Evolutionary conservation across 2,329 filamentous ascomycete species (phyloP), one percentile per base, ranked within the genome.

Genomic region (Nothopassalora personata): DNA sequence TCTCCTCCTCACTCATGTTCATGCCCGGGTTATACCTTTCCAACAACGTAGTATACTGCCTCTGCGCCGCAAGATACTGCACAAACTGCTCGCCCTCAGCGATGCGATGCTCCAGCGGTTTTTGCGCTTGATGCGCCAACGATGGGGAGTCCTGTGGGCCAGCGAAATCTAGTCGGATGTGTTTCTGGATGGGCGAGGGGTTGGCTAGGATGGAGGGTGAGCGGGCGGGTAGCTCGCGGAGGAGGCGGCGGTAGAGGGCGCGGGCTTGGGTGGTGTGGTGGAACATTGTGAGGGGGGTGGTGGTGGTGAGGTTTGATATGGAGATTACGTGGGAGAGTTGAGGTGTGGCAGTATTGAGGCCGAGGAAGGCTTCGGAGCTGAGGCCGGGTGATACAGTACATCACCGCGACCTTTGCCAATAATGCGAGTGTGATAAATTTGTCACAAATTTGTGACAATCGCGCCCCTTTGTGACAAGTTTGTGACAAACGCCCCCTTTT

Each of bases 21-120:
- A 95, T 90, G 18, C 92, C 91, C 0, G 91, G 91, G 74, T 97
- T 97, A 76, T 99, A 97, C 67, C 92, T 83, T 76, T 97, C 92
- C 39, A 97, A 74, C 47, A 97, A 77, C 15, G 85, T 87, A 28
- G 85, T 83, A 73, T 97, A 97, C 72, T 84, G 84, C 54, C 92
- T 81, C 79, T 99, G 94, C n/a, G 92, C 87, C 67, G 85, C 84
- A 19, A 94, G 81, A 72, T 96, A 97, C 58, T 85, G 82, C 28
- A 91, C 76, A 66, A 91, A 85, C 74, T 97, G 91, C 64, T 90
- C 85, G n/a, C 85, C 87, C 66, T 90, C 75, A n/a, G 76, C 70
- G 53, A 66, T 52, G 62, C 62, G 68, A 67, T 64, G 69, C 65
- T 70, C 72, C 56, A 60, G 62, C 49, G 61, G 61, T 60, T 70